These are phyloP conservation scores for Plantago coronopus DNA, from an alignment of 305 asterid species.

Conservation along the genomic window DNA sequence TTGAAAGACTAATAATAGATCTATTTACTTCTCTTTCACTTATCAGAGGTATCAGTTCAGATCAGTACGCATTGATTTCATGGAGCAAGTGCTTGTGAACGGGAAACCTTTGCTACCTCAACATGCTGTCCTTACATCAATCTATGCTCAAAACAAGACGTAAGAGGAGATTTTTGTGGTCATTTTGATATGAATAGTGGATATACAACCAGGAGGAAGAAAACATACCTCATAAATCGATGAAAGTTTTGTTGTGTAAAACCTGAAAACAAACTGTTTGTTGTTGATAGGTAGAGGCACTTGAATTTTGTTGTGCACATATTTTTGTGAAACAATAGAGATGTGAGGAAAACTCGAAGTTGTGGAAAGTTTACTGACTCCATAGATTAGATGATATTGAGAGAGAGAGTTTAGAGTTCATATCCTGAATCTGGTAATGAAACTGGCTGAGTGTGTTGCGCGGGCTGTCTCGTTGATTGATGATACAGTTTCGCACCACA, in stretches of 20 bases:
- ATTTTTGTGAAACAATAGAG: not conserved
- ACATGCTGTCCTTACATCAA: slow-evolving; percentile 55
- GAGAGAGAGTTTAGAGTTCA: not conserved
- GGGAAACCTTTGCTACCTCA: slow-evolving; percentile 55
- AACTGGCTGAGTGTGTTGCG: not conserved
- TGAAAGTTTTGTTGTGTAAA: slow-evolving; percentile 3
- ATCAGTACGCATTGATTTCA: slow-evolving; percentile 79
- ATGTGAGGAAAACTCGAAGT: not conserved
- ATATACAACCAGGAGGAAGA: not conserved
- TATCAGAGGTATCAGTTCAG: slow-evolving; percentile 64
- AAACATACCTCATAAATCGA: not conserved
- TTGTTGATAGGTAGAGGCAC: not conserved
- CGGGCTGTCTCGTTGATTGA: too few species aligned
- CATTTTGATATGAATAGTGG: not conserved
- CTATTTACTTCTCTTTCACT: slow-evolving; percentile 19
- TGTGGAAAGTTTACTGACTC: not conserved
- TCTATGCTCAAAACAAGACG: slow-evolving; percentile 75
- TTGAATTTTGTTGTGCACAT: not conserved
- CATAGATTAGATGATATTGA: not conserved
- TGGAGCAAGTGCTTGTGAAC: slow-evolving; percentile 85
- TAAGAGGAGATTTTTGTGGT: slow-evolving; percentile 21
- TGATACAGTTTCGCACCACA: too few species aligned
- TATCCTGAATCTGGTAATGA: not conserved
- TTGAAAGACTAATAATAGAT: slow-evolving; percentile 1
- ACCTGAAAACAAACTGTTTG: not conserved